Evolutionary conservation across 1,139 yeast genomes (phyloP), one percentile per base, ranked within the genome.

Genomic region (Protomyces macrosporus): DNA sequence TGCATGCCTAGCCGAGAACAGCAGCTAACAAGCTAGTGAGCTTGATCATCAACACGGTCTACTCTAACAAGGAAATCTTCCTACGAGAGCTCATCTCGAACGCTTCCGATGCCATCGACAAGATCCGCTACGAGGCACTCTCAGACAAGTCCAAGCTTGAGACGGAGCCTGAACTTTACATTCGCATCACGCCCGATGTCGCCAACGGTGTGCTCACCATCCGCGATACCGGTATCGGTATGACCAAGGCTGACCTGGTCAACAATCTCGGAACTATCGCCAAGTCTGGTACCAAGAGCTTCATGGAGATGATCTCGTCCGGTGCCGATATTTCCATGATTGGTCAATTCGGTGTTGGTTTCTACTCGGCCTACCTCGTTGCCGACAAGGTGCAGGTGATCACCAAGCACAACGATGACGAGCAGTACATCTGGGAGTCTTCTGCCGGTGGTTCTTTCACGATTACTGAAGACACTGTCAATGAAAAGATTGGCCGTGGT

Each of bases 331-430:
- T 95, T 70, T 90, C 98, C 70, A 95, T 95, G 98, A 95, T 95
- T 82, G 99, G 99, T 84, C 98, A 95, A 82, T 95, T 95, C 83
- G 99, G 99, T 90, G 98, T 95, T 74, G 99, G 99, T 85, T 95
- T 95, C 93, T 95, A 95, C 88, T 93, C 99, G 66, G 84, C 93
- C 73, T 95, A 95, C 89, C 86, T 95, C 82, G 98, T 95, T 76
- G 98, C 98, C 75, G 99, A 95, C 82, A 90, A 86, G 75, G 98
- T 95, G 70, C 97, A 93, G 82, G 98, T 95, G 73, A 90, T 95
- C 77, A 89, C 98, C 70, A 95, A 95, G 84, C 88, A 91, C 84
- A 95, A 95, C 77, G 98, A 95, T 75, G 99, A 95, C 78, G 98
- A 93, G 78, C 99, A 95, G 82, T 95, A 95, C 86, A 82, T 93